phyloP scores from a whole-genome alignment of 768 basidiomycete species.

The Mycena maculata region DNA sequence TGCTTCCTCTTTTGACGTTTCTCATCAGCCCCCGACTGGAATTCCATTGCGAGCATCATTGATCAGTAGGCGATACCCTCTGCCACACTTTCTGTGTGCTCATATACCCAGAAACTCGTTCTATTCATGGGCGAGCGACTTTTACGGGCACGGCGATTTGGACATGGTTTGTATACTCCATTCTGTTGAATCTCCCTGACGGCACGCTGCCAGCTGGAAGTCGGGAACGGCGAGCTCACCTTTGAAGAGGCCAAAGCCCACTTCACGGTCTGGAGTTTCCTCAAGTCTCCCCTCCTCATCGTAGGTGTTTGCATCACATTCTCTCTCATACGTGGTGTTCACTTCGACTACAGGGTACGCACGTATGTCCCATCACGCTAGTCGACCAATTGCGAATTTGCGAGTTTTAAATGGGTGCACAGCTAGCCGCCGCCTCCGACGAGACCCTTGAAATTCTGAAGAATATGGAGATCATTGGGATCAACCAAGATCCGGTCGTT shows the following conservation, averaged over 20 bases:
- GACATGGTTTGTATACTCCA: constrained; percentile 61
- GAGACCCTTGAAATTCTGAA: constrained; percentile 66
- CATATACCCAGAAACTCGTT: constrained; percentile 66
- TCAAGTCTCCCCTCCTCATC: constrained; percentile 76
- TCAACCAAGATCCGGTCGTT: constrained; percentile 74
- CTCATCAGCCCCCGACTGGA: constrained; percentile 58
- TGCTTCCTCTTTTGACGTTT: not conserved
- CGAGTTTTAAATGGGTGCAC: not conserved
- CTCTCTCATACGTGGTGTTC: not conserved
- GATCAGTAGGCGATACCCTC: constrained; percentile 66
- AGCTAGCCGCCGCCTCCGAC: constrained; percentile 63
- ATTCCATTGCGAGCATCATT: constrained; percentile 62
- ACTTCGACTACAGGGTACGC: constrained; percentile 45
- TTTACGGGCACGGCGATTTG: constrained; percentile 76
- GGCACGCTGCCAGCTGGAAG: constrained; percentile 56
- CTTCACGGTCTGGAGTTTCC: constrained; percentile 78
- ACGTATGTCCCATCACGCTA: constrained; percentile 42
- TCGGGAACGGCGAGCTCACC: constrained; percentile 72
- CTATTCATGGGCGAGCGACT: constrained; percentile 69
- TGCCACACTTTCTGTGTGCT: too few relatives aligned
- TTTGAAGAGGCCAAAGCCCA: constrained; percentile 76
- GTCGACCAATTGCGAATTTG: not conserved
- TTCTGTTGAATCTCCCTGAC: too few relatives aligned
- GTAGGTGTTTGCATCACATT: constrained; percentile 36
- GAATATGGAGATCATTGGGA: constrained; percentile 74